Evolutionary conservation across 768 basidiomycete species (phyloP).

Genomic region (Clathrus columnatus): DNA sequence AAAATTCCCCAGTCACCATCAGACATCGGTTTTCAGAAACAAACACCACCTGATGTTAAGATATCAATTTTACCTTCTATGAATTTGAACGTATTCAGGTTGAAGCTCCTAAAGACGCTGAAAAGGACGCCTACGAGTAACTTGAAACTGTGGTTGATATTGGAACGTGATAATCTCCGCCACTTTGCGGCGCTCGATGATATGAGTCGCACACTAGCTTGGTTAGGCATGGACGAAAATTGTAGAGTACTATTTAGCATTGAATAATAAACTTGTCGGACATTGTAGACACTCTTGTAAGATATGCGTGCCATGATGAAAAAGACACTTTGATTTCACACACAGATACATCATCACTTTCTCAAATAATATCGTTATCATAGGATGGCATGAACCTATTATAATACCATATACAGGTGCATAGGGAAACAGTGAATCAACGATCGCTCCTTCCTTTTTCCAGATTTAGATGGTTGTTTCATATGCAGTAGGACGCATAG

Average conservation of each 20-base stretch:
- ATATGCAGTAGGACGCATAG: conserved; percentile 87
- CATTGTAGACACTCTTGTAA: too few species aligned
- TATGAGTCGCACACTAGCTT: conserved; percentile 51
- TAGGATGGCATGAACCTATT: background rate
- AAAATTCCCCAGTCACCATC: background rate
- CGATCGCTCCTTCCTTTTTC: background rate
- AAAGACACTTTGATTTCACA: too few species aligned
- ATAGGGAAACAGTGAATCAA: background rate
- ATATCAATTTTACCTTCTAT: conserved; percentile 62
- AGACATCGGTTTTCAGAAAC: conserved; percentile 21
- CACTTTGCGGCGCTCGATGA: conserved; percentile 30
- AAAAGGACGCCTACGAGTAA: conserved; percentile 22
- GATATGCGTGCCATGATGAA: too few species aligned
- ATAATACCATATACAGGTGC: background rate
- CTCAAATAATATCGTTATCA: too few species aligned
- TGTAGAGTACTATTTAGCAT: conserved; percentile 24
- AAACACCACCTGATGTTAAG: conserved; percentile 6
- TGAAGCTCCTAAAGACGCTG: conserved; percentile 49
- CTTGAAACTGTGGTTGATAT: conserved; percentile 46
- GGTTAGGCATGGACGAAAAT: conserved; percentile 63
- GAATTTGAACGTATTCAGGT: conserved; percentile 52
- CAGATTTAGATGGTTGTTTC: conserved; percentile 90
- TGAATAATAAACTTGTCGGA: background rate
- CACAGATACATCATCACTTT: too few species aligned
- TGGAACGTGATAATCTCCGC: conserved; percentile 38